These are phyloP conservation scores for Sugiyamaella valdiviana DNA, from an alignment of 805 yeast genomes.

Conservation along the genomic window DNA sequence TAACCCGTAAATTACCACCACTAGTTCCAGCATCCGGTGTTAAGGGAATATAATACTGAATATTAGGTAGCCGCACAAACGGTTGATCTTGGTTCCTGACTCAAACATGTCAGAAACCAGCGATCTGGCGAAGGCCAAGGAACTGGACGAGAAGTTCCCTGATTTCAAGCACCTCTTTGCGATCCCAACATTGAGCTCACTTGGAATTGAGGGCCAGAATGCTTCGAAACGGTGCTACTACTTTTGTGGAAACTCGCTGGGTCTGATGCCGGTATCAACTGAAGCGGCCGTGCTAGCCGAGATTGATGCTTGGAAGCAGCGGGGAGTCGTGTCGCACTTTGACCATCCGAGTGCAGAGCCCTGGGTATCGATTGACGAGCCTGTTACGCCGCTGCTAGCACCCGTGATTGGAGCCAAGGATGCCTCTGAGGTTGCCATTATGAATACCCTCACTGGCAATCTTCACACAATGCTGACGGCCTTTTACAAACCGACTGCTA, in stretches of 20 bases:
- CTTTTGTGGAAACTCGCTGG: constrained; percentile 91
- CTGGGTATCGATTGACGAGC: constrained; percentile 85
- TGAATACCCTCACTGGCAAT: constrained; percentile 82
- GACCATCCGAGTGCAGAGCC: constrained; percentile 40
- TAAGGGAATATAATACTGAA: not conserved
- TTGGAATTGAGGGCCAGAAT: constrained; percentile 36
- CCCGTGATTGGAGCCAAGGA: constrained; percentile 68
- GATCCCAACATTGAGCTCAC: constrained; percentile 59
- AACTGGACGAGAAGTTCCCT: constrained; percentile 39
- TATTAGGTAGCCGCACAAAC: no score
- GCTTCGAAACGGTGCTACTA: constrained; percentile 40
- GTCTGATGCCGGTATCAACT: constrained; percentile 72
- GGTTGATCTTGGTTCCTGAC: no score
- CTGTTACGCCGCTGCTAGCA: constrained; percentile 61
- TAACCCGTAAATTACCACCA: no score
- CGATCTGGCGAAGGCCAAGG: not conserved
- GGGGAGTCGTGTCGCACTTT: constrained; percentile 86
- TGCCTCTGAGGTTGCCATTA: constrained; percentile 68
- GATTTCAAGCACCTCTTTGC: constrained; percentile 44
- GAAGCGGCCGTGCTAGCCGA: constrained; percentile 54
- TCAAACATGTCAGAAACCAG: no score
- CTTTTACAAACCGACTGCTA: constrained; percentile 59
- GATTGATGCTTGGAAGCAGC: constrained; percentile 70
- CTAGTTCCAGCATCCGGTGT: not conserved
- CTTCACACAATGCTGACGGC: constrained; percentile 66